Evolutionary conservation across 306 rosid genomes (phyloP).

Genomic region (Trifolium dubium): DNA sequence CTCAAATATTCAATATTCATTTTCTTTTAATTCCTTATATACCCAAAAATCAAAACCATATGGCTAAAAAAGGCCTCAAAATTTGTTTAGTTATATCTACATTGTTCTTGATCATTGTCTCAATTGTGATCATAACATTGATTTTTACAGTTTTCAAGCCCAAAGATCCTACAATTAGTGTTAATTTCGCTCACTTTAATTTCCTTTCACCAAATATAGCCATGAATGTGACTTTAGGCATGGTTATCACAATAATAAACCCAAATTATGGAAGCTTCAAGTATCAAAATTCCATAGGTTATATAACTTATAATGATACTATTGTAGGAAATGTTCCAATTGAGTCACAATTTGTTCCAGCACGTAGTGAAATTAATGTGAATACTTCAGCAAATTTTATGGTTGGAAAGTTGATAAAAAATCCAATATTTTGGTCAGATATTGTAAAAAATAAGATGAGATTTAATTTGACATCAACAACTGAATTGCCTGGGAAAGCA

Average conservation of each 20-base stretch:
- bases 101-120: conserved; percentile 35
- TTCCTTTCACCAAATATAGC: neutral
- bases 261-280: conserved; percentile 47
- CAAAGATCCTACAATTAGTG: conserved; percentile 44
- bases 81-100: conserved; percentile 34
- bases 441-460: neutral
- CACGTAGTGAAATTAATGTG: conserved; percentile 35
- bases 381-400: conserved; percentile 29
- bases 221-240: conserved; percentile 41
- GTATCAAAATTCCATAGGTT: conserved; percentile 24
- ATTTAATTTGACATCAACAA: conserved; percentile 48
- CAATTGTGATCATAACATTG: conserved; percentile 30
- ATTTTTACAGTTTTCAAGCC: conserved; percentile 51
- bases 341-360: conserved; percentile 23
- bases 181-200: conserved; percentile 39
- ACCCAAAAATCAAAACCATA: conserved; percentile 30
- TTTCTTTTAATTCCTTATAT: neutral
- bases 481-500: conserved; percentile 49
- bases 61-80: conserved; percentile 47
- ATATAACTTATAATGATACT: conserved; percentile 33
- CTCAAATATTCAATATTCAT: neutral
- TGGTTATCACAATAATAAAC: conserved; percentile 47
- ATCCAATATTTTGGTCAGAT: conserved; percentile 33
- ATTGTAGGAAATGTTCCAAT: conserved; percentile 47
- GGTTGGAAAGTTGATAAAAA: conserved; percentile 19